A percentile compares a stretch with the other conserved stretches of the same genome.
Evolutionary conservation across 495 filamentous ascomycete species (phyloP).

Genomic region (Annulohypoxylon maeteangense): DNA sequence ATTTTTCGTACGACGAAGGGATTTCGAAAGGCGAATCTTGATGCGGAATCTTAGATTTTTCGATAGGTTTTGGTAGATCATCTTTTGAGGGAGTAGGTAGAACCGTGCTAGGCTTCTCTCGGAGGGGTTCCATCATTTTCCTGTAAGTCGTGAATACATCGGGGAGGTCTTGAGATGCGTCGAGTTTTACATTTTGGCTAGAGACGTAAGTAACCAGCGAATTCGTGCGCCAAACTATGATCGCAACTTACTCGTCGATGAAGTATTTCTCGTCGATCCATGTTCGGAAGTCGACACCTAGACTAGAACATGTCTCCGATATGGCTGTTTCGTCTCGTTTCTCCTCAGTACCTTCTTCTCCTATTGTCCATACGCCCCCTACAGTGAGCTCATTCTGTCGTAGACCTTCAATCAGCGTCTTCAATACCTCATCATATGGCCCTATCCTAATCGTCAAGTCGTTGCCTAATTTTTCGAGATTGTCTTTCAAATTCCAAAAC

Average conservation of each 20-base stretch:
- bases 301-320: constrained; percentile 55
- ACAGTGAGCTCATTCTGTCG: constrained; percentile 56
- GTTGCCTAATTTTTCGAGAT: constrained; percentile 64
- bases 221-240: background rate
- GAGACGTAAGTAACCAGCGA: background rate
- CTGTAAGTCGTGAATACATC: constrained; percentile 76
- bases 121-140: constrained; percentile 72
- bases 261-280: constrained; percentile 80
- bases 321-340: constrained; percentile 67
- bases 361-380: constrained; percentile 73
- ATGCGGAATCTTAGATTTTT: constrained; percentile 56
- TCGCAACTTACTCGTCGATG: constrained; percentile 70
- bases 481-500: constrained; percentile 72
- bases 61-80: constrained; percentile 64
- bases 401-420: constrained; percentile 60
- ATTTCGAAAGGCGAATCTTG: constrained; percentile 70
- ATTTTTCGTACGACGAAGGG: constrained; percentile 60
- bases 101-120: constrained; percentile 62
- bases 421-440: constrained; percentile 61
- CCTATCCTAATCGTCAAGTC: constrained; percentile 73
- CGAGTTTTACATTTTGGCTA: constrained; percentile 67
- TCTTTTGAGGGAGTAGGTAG: constrained; percentile 56
- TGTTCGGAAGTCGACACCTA: constrained; percentile 64
- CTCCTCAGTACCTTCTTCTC: constrained; percentile 73
- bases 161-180: constrained; percentile 62